A percentile compares a stretch with the other conserved stretches of the same genome.
phyloP scores from a whole-genome alignment of 2,329 filamentous ascomycete genomes.

The Metarhizium anisopliae region DNA sequence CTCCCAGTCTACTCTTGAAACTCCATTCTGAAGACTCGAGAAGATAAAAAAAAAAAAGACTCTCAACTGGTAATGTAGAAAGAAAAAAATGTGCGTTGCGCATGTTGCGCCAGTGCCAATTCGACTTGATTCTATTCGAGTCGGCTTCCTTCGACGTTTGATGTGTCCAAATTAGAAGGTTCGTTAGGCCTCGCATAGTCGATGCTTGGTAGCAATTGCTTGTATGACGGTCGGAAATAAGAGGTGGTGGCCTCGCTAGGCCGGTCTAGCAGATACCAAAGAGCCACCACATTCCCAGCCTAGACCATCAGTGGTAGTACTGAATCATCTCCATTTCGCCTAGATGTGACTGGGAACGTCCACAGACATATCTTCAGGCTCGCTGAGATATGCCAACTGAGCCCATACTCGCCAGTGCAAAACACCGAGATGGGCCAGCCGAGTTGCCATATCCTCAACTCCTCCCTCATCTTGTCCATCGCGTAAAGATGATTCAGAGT shows the following conservation, averaged over 20 bases:
- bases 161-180: not conserved
- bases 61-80: not conserved
- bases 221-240: not conserved
- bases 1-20: slow-evolving; percentile 5
- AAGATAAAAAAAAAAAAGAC: not conserved
- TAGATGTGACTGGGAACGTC: slow-evolving; percentile 10
- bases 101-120: not conserved
- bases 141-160: not conserved
- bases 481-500: slow-evolving; percentile 25
- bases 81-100: not conserved
- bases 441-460: slow-evolving; percentile 61
- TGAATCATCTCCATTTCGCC: not conserved
- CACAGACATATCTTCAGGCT: slow-evolving; percentile 25
- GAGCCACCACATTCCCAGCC: not conserved
- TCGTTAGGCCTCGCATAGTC: not conserved
- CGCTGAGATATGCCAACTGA: slow-evolving; percentile 56
- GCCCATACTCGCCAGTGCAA: slow-evolving; percentile 90
- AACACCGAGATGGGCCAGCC: slow-evolving; percentile 73
- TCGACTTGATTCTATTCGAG: not conserved
- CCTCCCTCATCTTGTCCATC: slow-evolving; percentile 43
- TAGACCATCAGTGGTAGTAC: not conserved
- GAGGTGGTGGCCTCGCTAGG: not conserved
- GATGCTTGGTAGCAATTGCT: not conserved
- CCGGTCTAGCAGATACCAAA: not conserved
- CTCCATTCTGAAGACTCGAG: slow-evolving; percentile 3